Conservation (phyloP, 768 basidiomycete species). For the Tylopilus felleus region DNA sequence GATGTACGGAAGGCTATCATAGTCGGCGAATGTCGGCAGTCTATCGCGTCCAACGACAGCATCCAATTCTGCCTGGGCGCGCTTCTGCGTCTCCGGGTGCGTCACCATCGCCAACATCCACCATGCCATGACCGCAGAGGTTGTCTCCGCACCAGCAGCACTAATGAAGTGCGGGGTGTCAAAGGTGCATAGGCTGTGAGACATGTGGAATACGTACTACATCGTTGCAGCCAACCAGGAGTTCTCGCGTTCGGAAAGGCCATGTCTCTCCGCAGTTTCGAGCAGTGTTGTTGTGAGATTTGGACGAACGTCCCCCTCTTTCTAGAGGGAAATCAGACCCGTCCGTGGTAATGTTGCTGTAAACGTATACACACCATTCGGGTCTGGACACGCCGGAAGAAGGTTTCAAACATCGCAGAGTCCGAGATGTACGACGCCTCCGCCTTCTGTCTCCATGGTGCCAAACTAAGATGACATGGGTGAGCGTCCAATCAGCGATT, state of each 20-base stretch:
- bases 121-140: constrained; percentile 11
- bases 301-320: neutral
- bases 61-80: constrained; percentile 26
- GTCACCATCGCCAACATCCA: constrained; percentile 25
- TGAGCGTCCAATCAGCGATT: neutral
- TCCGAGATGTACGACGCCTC: neutral
- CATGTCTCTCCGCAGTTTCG: neutral
- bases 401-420: neutral
- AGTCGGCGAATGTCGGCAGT: constrained; percentile 13
- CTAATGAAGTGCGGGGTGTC: neutral
- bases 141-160: constrained; percentile 4
- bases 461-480: neutral
- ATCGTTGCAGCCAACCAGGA: constrained; percentile 15
- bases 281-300: neutral
- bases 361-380: neutral
- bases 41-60: constrained; percentile 20
- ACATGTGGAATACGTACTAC: constrained; percentile 4
- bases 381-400: constrained; percentile 2
- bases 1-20: constrained; percentile 6
- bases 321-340: neutral
- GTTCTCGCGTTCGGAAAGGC: constrained; percentile 12
- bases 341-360: neutral
- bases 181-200: neutral
- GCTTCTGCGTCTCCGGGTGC: constrained; percentile 26
- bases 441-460: constrained; percentile 3